Evolutionary conservation across 2,329 filamentous ascomycete species (phyloP), one percentile per base, ranked within the genome.

Genomic region (Colletotrichum musae): DNA sequence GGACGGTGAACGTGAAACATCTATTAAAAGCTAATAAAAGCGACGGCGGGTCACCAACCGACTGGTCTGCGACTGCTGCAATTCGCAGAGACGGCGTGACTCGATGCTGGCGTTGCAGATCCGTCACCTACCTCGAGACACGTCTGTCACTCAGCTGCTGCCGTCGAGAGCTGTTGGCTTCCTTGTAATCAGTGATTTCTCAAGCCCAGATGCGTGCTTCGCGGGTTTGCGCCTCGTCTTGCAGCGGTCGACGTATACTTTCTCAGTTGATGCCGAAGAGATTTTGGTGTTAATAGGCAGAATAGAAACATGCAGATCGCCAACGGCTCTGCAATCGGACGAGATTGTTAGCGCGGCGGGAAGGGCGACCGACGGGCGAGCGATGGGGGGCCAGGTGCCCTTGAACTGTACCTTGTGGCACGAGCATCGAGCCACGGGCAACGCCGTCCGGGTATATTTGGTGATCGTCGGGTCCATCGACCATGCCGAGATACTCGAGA

Each of bases 21-120:
- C 56, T 66, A 60, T 69, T 69, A 66, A 69, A 69, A 69, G 61
- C 56, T 69, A 60, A 66, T 69, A 66, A 69, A 69, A 69, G 66
- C 66, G 51, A 56, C 66, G 62, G 66, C 24, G 43, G 58, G 51
- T 32, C 50, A 41, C 56, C 66, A 57, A 39, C 62, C 66, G 66
- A 18, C 57, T 48, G 50, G 66, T 57, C 66, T 59, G 66, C 62
- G 62, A 66, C 56, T 60, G 50, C 28, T 51, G 41, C 51, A 54
- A 60, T 58, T 59, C 43, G 24, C 24, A 39, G 56, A 18, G 16
- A 58, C 43, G 9, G 21, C 65, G 65, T 68, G 65, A 54, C 62
- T 69, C 62, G 66, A 60, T 52, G 43, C 62, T 43, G 54, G 50
- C 63, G 62, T 69, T 69, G 66, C 62, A 69, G 66, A 66, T 69